phyloP scores from a whole-genome alignment of 176 grass and related monocot genomes.

The Avena insularis region DNA sequence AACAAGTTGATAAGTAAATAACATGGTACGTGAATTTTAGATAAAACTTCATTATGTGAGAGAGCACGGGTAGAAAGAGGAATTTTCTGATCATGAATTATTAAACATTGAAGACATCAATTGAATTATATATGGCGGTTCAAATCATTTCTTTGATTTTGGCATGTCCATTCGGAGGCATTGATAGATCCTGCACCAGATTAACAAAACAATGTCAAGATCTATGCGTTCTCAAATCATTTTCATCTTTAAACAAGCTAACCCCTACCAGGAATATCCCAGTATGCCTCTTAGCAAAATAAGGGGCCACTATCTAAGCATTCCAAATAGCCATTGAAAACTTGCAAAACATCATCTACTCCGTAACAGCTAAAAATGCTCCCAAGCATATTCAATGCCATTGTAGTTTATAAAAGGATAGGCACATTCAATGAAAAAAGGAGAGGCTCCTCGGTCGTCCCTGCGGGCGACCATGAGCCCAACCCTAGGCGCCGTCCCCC shows the following conservation, averaged over 20 bases:
- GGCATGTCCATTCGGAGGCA: constrained; percentile 63
- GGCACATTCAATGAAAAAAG: too few relatives aligned
- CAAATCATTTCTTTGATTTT: constrained; percentile 70
- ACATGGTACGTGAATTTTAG: too few relatives aligned
- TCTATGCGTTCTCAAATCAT: constrained; percentile 8
- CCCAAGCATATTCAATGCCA: constrained; percentile 69
- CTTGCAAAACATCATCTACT: constrained; percentile 57
- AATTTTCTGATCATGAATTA: not conserved
- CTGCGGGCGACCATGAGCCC: too few relatives aligned
- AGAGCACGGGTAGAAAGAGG: not conserved
- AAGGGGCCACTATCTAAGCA: too few relatives aligned
- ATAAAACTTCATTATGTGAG: too few relatives aligned
- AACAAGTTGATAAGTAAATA: too few relatives aligned
- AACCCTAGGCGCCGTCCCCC: too few relatives aligned
- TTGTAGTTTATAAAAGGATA: not conserved
- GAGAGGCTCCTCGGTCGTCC: too few relatives aligned
- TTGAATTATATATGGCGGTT: constrained; percentile 62
- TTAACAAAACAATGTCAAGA: constrained; percentile 14
- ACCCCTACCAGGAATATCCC: constrained; percentile 44
- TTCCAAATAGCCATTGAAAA: too few relatives aligned
- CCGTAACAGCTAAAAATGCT: constrained; percentile 67
- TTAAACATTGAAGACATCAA: not conserved
- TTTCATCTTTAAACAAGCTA: not conserved
- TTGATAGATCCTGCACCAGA: constrained; percentile 61
- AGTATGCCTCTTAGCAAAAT: constrained; percentile 64